Evolutionary conservation across 2,329 filamentous ascomycete species (phyloP), one percentile per base, ranked within the genome.

Genomic region (Diplodia scrobiculata): DNA sequence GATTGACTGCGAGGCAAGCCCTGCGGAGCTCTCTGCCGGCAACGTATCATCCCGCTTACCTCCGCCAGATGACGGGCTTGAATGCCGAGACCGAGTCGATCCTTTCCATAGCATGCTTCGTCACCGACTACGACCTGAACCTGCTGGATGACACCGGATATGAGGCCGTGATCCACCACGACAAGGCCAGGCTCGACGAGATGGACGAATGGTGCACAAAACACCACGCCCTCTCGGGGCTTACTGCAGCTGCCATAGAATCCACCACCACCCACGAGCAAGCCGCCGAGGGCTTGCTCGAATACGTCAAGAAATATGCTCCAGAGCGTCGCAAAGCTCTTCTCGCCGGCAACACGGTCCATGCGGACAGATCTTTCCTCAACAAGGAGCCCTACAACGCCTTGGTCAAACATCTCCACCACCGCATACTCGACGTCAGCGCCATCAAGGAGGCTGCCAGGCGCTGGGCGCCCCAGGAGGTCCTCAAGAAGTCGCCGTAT

Each of bases 191-290:
- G 50, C 86, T 98, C 72, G 87, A 89, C 73, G 78, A 82, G 73
- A 98, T 99, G 89, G 91, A 90, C 71, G 87, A 89, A 62, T 99
- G 95, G 95, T 98, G 95, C 79, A 90, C 85, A 60, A 81, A 82
- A 63, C 93, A 91, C 58, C 95, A 98, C 78, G 87, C 84, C 71
- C 80, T 85, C 63, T 92, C 88, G n/a, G 95, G 95, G 10, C 86
- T 99, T 65, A 95, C 91, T 0, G 84, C 86, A 58, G 87, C 88
- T 17, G 92, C 92, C 63, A 80, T 94, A 55, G 81, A 86, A 36
- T 97, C 93, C 0, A 86, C 83, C 0, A 89, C 87, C 1, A 92
- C 89, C 1, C 84, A 91, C 1, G 84, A 89, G 68, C 79, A 87
- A 73, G 94, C 93, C 0, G 90, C 93, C 6, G 80, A 84, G 6